A percentile compares a stretch with the other conserved stretches of the same genome.
These are phyloP conservation scores for Macrolepiota albuminosa DNA, from an alignment of 768 basidiomycete genomes.

Conservation along the genomic window DNA sequence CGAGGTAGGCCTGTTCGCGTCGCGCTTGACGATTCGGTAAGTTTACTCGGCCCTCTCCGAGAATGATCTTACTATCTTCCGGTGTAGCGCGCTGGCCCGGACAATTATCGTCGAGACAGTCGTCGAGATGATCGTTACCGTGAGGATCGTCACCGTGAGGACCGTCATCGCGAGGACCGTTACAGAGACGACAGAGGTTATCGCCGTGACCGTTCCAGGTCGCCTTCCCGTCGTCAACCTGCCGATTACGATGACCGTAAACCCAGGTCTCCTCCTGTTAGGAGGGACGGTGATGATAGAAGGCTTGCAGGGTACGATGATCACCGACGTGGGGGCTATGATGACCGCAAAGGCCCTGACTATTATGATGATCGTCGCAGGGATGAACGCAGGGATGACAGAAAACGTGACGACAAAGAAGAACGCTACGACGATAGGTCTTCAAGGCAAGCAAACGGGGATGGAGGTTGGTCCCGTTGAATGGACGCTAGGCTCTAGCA, in stretches of 20 bases:
- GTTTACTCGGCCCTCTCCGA: constrained; percentile 15
- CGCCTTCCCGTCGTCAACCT: constrained; percentile 59
- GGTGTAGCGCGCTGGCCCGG: constrained; percentile 56
- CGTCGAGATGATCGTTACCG: constrained; percentile 53
- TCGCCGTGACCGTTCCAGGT: constrained; percentile 81
- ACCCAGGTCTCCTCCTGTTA: constrained; percentile 74
- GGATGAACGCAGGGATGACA: constrained; percentile 78
- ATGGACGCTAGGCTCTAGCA: constrained; percentile 32
- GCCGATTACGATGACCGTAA: constrained; percentile 73
- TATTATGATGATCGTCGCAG: constrained; percentile 85
- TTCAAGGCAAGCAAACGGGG: constrained; percentile 70
- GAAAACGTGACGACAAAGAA: constrained; percentile 81
- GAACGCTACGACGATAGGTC: constrained; percentile 75
- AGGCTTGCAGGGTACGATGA: constrained; percentile 93
- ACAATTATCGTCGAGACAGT: constrained; percentile 76
- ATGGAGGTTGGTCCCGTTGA: constrained; percentile 75
- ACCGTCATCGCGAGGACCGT: constrained; percentile 59
- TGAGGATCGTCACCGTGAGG: constrained; percentile 52
- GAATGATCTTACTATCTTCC: constrained; percentile 1
- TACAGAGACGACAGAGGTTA: constrained; percentile 48
- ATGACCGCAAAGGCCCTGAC: constrained; percentile 81
- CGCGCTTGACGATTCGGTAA: constrained; percentile 55
- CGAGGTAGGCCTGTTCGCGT: constrained; percentile 81
- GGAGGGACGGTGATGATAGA: constrained; percentile 80
- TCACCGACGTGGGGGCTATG: constrained; percentile 78